Evolutionary conservation across 495 filamentous ascomycete genomes (phyloP).

Genomic region (Penicillium taxi): DNA sequence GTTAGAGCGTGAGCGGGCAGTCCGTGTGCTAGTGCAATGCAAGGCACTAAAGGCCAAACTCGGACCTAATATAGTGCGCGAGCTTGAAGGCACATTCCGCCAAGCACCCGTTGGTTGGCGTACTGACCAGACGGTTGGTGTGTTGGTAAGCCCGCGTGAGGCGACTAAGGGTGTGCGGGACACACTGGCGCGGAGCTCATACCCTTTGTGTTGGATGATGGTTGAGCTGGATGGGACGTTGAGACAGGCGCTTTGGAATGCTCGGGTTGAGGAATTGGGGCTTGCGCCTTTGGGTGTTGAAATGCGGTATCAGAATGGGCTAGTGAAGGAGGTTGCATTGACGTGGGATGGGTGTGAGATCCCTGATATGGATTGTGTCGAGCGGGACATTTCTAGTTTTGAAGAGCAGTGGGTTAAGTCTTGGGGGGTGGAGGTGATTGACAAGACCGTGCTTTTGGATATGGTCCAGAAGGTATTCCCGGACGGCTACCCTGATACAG

Average conservation of each 20-base stretch:
- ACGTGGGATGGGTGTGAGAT: conserved; percentile 52
- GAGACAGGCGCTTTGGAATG: conserved; percentile 38
- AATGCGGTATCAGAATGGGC: conserved; percentile 35
- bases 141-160: conserved; percentile 51
- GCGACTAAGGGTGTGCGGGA: conserved; percentile 55
- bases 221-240: conserved; percentile 33
- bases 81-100: conserved; percentile 75
- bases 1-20: conserved; percentile 28
- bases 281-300: conserved; percentile 57
- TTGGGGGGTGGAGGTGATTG: conserved; percentile 19
- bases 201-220: conserved; percentile 57
- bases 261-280: conserved; percentile 52
- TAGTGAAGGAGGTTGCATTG: conserved; percentile 35
- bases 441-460: conserved; percentile 26
- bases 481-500: conserved; percentile 9
- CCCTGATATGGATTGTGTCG: conserved; percentile 31
- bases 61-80: conserved; percentile 62
- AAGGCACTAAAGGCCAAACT: conserved; percentile 54
- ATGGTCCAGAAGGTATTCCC: conserved; percentile 26
- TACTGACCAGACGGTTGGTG: conserved; percentile 48
- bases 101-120: conserved; percentile 64
- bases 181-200: conserved; percentile 55
- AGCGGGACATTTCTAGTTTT: conserved; percentile 15
- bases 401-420: conserved; percentile 28
- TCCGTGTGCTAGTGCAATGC: conserved; percentile 73